These are phyloP conservation scores for Cordyceps fumosorosea DNA, from an alignment of 2,329 filamentous ascomycete genomes.

Conservation along the genomic window DNA sequence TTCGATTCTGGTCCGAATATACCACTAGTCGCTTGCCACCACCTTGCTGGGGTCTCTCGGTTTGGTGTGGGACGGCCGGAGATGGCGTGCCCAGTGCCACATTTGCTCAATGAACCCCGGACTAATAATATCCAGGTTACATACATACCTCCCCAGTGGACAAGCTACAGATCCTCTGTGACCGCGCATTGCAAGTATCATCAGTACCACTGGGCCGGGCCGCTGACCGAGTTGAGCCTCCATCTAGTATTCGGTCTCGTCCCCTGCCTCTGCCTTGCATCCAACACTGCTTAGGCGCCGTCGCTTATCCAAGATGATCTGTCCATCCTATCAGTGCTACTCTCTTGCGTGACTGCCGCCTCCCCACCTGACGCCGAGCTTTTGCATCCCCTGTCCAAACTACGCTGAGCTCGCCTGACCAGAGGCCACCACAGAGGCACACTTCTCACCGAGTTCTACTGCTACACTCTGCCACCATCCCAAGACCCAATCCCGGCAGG, in stretches of 20 bases:
- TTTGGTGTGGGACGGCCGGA: not conserved
- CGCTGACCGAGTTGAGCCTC: not conserved
- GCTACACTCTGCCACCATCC: not conserved
- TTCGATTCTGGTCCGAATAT: too few relatives aligned
- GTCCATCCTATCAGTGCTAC: not conserved
- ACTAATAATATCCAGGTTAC: not conserved
- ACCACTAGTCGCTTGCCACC: not conserved
- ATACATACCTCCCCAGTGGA: not conserved
- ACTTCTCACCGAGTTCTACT: conserved; percentile 9
- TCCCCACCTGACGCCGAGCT: not conserved
- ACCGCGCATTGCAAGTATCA: not conserved
- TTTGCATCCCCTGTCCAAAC: not conserved
- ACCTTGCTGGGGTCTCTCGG: not conserved
- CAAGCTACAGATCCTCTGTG: not conserved
- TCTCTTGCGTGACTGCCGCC: not conserved
- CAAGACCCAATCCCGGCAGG: not conserved
- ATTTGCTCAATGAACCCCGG: not conserved
- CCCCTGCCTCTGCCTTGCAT: not conserved
- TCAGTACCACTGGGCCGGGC: not conserved
- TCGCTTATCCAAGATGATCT: not conserved
- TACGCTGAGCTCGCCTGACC: not conserved
- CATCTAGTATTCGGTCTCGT: not conserved
- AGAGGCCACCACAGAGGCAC: not conserved
- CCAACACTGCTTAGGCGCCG: not conserved
- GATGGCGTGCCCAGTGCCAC: not conserved